These are phyloP conservation scores for Suillus discolor DNA, from an alignment of 768 basidiomycete species.

Conservation along the genomic window DNA sequence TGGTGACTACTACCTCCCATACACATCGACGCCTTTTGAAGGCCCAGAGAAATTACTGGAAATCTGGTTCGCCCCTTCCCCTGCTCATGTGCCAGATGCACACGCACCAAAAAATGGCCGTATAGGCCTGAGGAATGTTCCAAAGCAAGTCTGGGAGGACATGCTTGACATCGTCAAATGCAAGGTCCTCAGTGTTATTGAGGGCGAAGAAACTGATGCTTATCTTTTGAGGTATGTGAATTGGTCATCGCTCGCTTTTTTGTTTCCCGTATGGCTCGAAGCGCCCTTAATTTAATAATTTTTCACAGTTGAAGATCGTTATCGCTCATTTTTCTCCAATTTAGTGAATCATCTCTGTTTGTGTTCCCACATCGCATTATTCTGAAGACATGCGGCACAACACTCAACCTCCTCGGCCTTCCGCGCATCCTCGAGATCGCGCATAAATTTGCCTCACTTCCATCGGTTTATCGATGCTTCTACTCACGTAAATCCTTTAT, in stretches of 20 bases:
- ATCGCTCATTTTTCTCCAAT: conserved; percentile 17
- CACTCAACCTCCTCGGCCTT: conserved; percentile 93
- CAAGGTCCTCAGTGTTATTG: conserved; percentile 88
- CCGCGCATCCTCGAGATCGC: conserved; percentile 96
- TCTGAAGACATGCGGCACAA: conserved; percentile 98
- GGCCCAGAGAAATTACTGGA: conserved; percentile 96
- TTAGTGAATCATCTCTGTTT: conserved; percentile 97
- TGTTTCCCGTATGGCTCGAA: neutral
- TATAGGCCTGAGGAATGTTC: conserved; percentile 76
- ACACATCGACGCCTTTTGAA: conserved; percentile 68
- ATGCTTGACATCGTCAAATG: conserved; percentile 98
- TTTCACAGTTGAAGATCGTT: conserved; percentile 2
- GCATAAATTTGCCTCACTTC: conserved; percentile 61
- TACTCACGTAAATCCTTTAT: conserved; percentile 99
- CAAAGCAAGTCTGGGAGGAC: conserved; percentile 85
- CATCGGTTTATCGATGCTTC: conserved; percentile 86
- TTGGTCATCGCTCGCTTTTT: conserved; percentile 8
- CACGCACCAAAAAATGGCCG: conserved; percentile 42
- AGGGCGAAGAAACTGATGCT: conserved; percentile 91
- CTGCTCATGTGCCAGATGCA: conserved; percentile 56
- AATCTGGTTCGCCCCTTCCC: conserved; percentile 92
- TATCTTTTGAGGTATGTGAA: conserved; percentile 87
- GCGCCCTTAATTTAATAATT: neutral
- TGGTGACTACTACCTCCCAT: conserved; percentile 23
- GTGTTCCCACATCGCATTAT: conserved; percentile 94